phyloP scores from a whole-genome alignment of 2,329 filamentous ascomycete species.

The Ophiocordyceps australis region DNA sequence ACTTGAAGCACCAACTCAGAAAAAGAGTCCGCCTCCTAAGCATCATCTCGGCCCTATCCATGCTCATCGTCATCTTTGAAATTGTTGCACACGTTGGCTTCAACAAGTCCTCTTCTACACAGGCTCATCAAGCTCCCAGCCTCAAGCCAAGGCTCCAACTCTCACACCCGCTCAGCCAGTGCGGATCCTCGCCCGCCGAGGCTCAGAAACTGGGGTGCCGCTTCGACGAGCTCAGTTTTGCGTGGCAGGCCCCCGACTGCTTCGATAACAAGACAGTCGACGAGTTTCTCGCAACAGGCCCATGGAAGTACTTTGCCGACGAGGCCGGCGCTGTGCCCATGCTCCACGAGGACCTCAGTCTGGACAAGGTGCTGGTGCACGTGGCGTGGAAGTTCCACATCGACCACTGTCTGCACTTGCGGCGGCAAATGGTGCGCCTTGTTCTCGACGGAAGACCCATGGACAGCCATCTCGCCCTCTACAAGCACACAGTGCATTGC shows the following conservation, averaged over 20 bases:
- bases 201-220: slow-evolving; percentile 1
- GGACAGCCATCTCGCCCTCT: slow-evolving; percentile 1
- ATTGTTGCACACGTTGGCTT: too few species aligned
- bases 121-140: too few species aligned
- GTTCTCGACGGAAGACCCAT: slow-evolving; percentile 1
- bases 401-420: slow-evolving; percentile 1
- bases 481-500: slow-evolving; percentile 2
- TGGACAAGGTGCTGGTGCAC: slow-evolving; percentile 1
- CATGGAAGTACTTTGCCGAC: slow-evolving; percentile 1
- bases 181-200: slow-evolving; percentile 1
- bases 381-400: slow-evolving; percentile 1
- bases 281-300: slow-evolving; percentile 1
- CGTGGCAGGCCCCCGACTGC: slow-evolving; percentile 2
- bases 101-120: too few species aligned
- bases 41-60: too few species aligned
- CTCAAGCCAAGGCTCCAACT: neutral
- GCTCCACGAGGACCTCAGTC: neutral
- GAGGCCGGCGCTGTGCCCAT: neutral
- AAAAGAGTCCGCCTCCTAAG: too few species aligned
- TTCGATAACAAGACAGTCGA: slow-evolving; percentile 1
- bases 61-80: too few species aligned
- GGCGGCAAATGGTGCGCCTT: slow-evolving; percentile 2
- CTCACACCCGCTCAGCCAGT: neutral
- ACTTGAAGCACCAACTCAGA: too few species aligned
- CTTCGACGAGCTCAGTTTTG: slow-evolving; percentile 2